These are phyloP conservation scores for Komagataea norvegica DNA, from an alignment of 1,139 yeast species.

Conservation along the genomic window DNA sequence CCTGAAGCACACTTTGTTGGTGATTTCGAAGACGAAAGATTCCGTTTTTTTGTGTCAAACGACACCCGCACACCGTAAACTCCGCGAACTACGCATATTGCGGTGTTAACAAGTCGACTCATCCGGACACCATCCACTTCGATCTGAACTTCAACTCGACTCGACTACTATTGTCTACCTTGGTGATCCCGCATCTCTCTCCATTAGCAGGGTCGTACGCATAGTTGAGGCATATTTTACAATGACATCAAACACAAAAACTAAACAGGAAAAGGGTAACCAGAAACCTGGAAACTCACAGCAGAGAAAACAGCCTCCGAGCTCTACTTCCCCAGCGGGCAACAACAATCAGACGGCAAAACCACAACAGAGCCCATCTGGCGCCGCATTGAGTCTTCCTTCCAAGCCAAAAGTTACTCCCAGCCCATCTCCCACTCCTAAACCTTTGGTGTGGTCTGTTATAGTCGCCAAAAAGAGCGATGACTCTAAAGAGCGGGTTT, in stretches of 20 bases:
- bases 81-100: too few species aligned
- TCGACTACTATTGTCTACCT: too few species aligned
- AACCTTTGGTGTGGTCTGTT: background rate
- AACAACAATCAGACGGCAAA: background rate
- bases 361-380: background rate
- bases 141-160: too few species aligned
- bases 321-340: background rate
- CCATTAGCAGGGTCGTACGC: background rate
- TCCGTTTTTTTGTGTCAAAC: background rate
- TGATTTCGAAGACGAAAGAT: too few species aligned
- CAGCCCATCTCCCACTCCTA: background rate
- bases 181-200: background rate
- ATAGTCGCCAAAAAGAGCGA: background rate
- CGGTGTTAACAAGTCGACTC: too few species aligned
- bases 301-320: background rate
- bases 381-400: conserved; percentile 1
- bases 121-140: too few species aligned
- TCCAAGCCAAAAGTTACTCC: conserved; percentile 2
- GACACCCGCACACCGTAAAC: too few species aligned
- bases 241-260: background rate
- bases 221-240: background rate
- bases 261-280: background rate
- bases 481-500: background rate
- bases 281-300: background rate
- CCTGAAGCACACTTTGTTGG: background rate